Evolutionary conservation across 306 rosid genomes (phyloP).

Genomic region (Prinsepia uniflora): DNA sequence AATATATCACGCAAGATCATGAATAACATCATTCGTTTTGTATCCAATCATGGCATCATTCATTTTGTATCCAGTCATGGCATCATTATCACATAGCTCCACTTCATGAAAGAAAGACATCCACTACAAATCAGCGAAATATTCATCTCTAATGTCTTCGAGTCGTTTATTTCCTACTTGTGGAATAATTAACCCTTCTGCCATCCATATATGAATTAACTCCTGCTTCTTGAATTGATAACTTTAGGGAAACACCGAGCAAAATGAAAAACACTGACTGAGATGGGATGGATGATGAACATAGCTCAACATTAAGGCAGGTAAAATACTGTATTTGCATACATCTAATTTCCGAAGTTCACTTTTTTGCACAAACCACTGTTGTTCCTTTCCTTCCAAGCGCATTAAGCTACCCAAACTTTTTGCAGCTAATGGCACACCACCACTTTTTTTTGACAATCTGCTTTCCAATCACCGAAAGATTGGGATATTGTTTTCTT

Average conservation of each 20-base stretch:
- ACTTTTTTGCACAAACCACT: constrained; percentile 17
- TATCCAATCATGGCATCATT: constrained; percentile 14
- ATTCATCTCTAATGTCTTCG: constrained; percentile 17
- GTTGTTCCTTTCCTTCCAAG: neutral
- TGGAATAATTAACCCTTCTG: constrained; percentile 17
- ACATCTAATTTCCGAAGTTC: constrained; percentile 14
- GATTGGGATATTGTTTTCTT: neutral
- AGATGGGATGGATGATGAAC: neutral
- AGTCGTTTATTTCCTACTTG: neutral
- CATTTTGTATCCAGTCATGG: constrained; percentile 3
- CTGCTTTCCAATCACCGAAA: constrained; percentile 2
- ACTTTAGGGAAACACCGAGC: constrained; percentile 11
- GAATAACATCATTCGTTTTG: constrained; percentile 13
- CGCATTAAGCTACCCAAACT: constrained; percentile 9
- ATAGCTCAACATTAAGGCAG: constrained; percentile 21
- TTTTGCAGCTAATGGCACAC: constrained; percentile 23
- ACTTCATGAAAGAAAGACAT: constrained; percentile 19
- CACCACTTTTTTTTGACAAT: constrained; percentile 15
- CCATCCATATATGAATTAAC: constrained; percentile 19
- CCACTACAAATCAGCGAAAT: constrained; percentile 9
- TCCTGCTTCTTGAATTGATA: constrained; percentile 3
- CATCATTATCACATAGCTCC: neutral
- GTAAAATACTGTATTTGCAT: neutral
- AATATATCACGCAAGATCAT: constrained; percentile 10
- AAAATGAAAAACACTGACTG: constrained; percentile 16